These are phyloP conservation scores for Cymodocea nodosa DNA, from an alignment of 116 monocot species.

Conservation along the genomic window DNA sequence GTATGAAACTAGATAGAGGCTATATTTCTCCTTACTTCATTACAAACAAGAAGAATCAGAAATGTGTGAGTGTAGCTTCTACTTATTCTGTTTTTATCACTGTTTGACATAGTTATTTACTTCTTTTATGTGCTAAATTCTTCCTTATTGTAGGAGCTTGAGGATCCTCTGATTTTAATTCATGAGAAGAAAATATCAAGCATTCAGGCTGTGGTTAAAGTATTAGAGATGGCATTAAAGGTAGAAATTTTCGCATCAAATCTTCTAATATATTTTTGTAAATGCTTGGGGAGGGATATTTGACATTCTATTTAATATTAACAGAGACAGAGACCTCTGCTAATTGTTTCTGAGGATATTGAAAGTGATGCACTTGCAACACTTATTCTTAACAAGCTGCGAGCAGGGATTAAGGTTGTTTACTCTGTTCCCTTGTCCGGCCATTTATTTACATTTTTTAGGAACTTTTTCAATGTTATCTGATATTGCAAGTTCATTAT, in stretches of 20 bases:
- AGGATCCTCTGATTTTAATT: conserved; percentile 67
- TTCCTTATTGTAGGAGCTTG: conserved; percentile 37
- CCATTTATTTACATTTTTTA: background rate
- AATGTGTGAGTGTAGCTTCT: conserved; percentile 56
- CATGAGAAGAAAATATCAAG: conserved; percentile 84
- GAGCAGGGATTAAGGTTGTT: conserved; percentile 71
- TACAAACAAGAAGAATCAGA: conserved; percentile 87
- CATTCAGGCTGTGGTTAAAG: conserved; percentile 74
- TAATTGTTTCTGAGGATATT: conserved; percentile 89
- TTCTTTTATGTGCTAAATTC: background rate
- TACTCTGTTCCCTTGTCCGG: background rate
- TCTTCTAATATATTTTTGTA: background rate
- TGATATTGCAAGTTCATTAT: background rate
- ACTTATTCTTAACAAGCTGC: conserved; percentile 87
- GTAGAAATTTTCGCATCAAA: conserved; percentile 16
- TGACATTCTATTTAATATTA: too few species aligned
- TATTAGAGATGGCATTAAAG: conserved; percentile 84
- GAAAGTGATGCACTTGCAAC: conserved; percentile 89
- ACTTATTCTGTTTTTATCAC: background rate
- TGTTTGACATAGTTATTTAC: background rate
- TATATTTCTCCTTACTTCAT: conserved; percentile 98
- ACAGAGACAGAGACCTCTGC: conserved; percentile 43
- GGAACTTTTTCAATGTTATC: background rate
- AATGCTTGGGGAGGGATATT: background rate
- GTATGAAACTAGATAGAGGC: conserved; percentile 95